phyloP scores from a whole-genome alignment of 805 yeast genomes.

The Tetrapisispora arboricola region DNA sequence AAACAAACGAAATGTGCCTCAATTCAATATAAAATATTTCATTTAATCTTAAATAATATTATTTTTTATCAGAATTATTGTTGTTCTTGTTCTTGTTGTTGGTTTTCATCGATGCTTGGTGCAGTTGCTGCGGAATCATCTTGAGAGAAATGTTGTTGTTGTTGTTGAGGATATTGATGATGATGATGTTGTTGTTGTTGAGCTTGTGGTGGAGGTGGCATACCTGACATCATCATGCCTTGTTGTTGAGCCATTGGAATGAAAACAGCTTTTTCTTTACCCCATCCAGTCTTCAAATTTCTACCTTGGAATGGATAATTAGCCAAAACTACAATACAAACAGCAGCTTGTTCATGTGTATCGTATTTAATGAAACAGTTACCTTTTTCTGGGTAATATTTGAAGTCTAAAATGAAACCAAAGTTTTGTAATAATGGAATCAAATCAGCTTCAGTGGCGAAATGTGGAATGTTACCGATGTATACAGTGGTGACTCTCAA shows the following conservation, averaged over 20 bases:
- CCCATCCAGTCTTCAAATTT: constrained; percentile 81
- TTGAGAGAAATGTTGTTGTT: constrained; percentile 3
- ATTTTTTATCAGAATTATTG: neutral
- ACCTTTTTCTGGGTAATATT: constrained; percentile 68
- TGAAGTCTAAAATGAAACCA: constrained; percentile 75
- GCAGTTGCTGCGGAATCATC: constrained; percentile 1
- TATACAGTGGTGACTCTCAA: constrained; percentile 63
- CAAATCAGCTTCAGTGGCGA: constrained; percentile 61
- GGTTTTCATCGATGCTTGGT: constrained; percentile 4
- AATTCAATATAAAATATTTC: too few relatives aligned
- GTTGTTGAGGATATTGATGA: too few relatives aligned
- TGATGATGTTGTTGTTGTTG: too few relatives aligned
- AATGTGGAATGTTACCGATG: constrained; percentile 75
- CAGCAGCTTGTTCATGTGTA: constrained; percentile 79
- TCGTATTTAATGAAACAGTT: constrained; percentile 86
- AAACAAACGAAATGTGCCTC: too few relatives aligned
- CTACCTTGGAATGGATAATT: constrained; percentile 60
- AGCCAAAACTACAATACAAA: constrained; percentile 77
- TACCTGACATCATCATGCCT: constrained; percentile 5
- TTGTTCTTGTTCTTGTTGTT: constrained; percentile 4
- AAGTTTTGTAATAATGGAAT: constrained; percentile 66
- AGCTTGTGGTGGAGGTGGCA: constrained; percentile 3
- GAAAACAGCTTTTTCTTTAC: constrained; percentile 43
- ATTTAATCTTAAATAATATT: neutral
- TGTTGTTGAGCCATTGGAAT: constrained; percentile 16